phyloP scores from a whole-genome alignment of 2,329 filamentous ascomycete species.

The Colletotrichum musicola region DNA sequence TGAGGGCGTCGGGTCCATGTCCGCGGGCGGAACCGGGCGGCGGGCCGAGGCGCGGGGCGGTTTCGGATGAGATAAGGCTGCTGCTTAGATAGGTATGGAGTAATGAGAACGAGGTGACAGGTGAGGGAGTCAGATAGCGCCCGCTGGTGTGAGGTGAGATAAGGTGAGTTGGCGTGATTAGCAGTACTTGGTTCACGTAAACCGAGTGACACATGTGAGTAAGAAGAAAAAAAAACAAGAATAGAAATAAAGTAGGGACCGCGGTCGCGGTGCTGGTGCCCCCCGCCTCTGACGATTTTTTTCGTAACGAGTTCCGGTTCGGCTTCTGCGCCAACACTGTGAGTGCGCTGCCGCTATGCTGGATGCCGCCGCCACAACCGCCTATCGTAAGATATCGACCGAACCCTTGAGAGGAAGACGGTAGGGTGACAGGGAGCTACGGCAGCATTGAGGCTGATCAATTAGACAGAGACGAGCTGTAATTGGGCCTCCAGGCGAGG shows the following conservation, averaged over 20 bases:
- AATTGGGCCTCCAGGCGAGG: conserved; percentile 12
- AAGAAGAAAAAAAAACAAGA: neutral
- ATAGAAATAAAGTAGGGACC: conserved; percentile 8
- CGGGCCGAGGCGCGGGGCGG: conserved; percentile 12
- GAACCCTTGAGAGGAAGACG: neutral
- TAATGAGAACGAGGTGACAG: neutral
- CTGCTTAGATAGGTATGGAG: too few species aligned
- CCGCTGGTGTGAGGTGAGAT: conserved; percentile 18
- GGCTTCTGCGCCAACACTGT: conserved; percentile 1
- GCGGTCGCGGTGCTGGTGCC: neutral
- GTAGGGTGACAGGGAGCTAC: conserved; percentile 9
- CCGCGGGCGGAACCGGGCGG: conserved; percentile 32
- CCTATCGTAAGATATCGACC: conserved; percentile 9
- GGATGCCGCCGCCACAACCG: neutral
- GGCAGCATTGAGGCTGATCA: conserved; percentile 26
- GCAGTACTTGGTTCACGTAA: conserved; percentile 24
- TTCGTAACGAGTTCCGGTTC: conserved; percentile 3
- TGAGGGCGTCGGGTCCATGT: conserved; percentile 33
- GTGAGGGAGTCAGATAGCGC: conserved; percentile 11
- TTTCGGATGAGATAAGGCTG: conserved; percentile 16
- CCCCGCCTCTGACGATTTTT: conserved; percentile 15
- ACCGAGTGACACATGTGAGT: conserved; percentile 19
- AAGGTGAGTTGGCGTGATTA: conserved; percentile 1
- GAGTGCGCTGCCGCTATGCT: too few species aligned
- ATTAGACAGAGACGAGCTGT: conserved; percentile 14